A percentile compares a stretch with the other conserved stretches of the same genome.
phyloP scores from a whole-genome alignment of 768 basidiomycete species.

The Cystofilobasidium capitatum region DNA sequence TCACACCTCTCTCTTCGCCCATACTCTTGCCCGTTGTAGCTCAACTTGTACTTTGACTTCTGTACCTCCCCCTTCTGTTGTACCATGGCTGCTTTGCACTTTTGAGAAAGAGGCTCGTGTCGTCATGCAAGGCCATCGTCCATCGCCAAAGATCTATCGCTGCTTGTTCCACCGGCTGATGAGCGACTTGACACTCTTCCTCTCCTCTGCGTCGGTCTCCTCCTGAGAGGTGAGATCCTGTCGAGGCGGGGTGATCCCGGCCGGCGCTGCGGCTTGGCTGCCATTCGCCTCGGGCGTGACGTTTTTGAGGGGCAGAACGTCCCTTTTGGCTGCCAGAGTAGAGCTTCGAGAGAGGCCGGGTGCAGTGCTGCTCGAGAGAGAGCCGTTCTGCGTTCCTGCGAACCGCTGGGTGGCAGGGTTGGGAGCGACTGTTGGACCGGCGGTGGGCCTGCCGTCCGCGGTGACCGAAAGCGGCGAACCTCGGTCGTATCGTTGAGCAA shows the following conservation, averaged over 20 bases:
- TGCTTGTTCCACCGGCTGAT: constrained; percentile 18
- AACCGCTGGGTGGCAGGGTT: too few species aligned
- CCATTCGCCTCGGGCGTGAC: constrained; percentile 11
- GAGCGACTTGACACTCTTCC: constrained; percentile 13
- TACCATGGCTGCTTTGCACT: too few species aligned
- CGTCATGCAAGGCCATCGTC: neutral
- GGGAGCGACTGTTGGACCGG: neutral
- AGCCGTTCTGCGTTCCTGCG: too few species aligned
- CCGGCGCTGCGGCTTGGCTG: neutral
- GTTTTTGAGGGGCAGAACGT: neutral
- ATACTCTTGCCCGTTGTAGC: too few species aligned
- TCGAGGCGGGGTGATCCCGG: neutral
- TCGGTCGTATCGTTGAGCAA: neutral
- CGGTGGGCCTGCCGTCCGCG: neutral
- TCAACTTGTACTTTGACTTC: too few species aligned
- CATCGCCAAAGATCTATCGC: neutral
- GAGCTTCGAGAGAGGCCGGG: too few species aligned
- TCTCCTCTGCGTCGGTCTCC: constrained; percentile 5
- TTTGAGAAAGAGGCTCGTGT: too few species aligned
- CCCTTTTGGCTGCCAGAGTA: neutral
- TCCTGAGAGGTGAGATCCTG: neutral
- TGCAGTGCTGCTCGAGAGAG: too few species aligned
- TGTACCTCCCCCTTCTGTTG: too few species aligned
- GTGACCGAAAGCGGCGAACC: neutral
- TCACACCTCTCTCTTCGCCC: neutral